Conservation (phyloP, 2,329 filamentous ascomycete species). For the Ramichloridium luteum region DNA sequence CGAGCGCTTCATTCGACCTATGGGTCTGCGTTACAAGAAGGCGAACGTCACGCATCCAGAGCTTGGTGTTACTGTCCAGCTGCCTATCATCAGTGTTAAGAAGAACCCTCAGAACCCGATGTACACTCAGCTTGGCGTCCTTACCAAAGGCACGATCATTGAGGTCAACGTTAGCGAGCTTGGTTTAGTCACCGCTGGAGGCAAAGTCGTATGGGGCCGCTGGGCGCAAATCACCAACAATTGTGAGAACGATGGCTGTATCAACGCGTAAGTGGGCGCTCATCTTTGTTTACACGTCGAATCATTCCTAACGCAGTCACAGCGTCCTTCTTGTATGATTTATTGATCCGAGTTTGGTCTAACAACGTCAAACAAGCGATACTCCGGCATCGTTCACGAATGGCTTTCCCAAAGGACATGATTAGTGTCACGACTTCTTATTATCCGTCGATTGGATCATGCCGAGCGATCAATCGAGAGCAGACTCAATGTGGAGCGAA, state of each 20-base stretch:
- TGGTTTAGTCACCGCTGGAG: constrained; percentile 77
- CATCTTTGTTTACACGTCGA: neutral
- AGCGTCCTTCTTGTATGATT: constrained; percentile 1
- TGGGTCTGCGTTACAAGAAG: constrained; percentile 65
- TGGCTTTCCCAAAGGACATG: too few relatives aligned
- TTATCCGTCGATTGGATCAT: too few relatives aligned
- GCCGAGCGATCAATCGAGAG: too few relatives aligned
- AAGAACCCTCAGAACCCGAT: constrained; percentile 82
- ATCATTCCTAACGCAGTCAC: neutral
- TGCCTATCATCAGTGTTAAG: constrained; percentile 54
- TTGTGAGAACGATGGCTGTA: constrained; percentile 49
- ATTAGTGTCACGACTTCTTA: too few relatives aligned
- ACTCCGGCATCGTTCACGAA: too few relatives aligned
- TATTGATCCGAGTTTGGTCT: too few relatives aligned
- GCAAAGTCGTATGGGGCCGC: constrained; percentile 87
- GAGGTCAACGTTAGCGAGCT: constrained; percentile 92
- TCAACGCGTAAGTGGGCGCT: constrained; percentile 23
- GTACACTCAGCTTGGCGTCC: constrained; percentile 83
- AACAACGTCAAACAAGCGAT: too few relatives aligned
- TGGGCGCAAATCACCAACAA: constrained; percentile 60
- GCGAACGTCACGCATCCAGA: constrained; percentile 60
- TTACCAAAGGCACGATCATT: constrained; percentile 73
- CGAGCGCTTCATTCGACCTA: constrained; percentile 59
- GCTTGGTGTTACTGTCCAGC: constrained; percentile 73
- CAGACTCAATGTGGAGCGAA: too few relatives aligned